Conservation (phyloP, 1,284 basidiomycete genomes). For the Ceratobasidium sp. region DNA sequence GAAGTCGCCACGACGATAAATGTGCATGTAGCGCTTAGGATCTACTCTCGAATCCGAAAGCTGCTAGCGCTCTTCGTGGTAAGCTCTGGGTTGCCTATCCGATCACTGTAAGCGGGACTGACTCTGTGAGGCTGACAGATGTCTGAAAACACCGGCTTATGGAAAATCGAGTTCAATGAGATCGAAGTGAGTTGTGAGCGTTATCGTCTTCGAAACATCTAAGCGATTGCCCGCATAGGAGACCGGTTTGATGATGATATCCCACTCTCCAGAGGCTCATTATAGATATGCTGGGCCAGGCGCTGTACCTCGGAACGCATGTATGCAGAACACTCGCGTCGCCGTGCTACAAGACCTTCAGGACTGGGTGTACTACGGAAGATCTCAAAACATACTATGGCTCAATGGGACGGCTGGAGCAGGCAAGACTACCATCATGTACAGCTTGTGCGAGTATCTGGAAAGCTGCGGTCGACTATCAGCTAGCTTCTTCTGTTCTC, state of each 20-base stretch:
- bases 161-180: not conserved
- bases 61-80: not conserved
- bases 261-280: not conserved
- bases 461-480: not conserved
- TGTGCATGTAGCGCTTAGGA: not conserved
- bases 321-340: not conserved
- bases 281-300: not conserved
- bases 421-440: slow-evolving; percentile 11
- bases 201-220: not conserved
- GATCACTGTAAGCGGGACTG: too few relatives aligned
- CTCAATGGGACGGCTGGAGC: slow-evolving; percentile 7
- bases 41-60: not conserved
- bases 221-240: not conserved
- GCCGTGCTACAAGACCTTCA: not conserved
- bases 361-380: not conserved
- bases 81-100: not conserved
- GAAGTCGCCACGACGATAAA: not conserved
- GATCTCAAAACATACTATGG: not conserved
- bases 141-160: not conserved
- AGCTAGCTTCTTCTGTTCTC: slow-evolving; percentile 27
- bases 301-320: not conserved
- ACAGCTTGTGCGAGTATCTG: not conserved
- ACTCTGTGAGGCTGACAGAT: too few relatives aligned
- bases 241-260: not conserved
- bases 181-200: not conserved